Evolutionary conservation across 164 flowering plant species (phyloP), one percentile per base, ranked within the genome.

Genomic region (Nelumbo lutea): DNA sequence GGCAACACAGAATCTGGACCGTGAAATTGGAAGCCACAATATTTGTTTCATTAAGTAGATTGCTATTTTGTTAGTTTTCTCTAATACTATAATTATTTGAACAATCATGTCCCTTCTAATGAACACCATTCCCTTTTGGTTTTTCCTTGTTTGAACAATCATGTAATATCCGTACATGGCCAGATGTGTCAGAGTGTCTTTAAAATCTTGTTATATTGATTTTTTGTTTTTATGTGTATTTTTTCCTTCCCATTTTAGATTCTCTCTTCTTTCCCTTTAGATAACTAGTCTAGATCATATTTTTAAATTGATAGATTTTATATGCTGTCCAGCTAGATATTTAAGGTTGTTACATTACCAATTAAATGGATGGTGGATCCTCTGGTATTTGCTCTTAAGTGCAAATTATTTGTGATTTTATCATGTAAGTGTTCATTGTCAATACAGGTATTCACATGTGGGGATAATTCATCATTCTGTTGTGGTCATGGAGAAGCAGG

Each of bases 381-480:
- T 57, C 7, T 10, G 11, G 10, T 51, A 53, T 53, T 15, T 15
- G 14, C 14, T 53, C 14, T 53, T 14, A 10, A 9, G 57, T 53
- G n/a, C 57, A 53, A 58, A 9, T 9, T 59, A 6, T 64, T 45
- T 57, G 15, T 46, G 27, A 15, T n/a, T 44, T 43, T 56, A 6
- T 2, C 43, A 13, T 62, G 9, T 50, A 27, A 39, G 38, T 8
- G 3, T 6, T 14, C n/a, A 27, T 44, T 27, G 5, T 48, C 78
- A 52, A 40, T 71, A 43, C 76, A 94, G 98, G 98, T 90, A 61
- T 91, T 88, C 79, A 90, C 97, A 39, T 90, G 96, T 72, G 98
- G 98, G 59, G 97, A 90, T 71, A 94, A 94, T 86, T 83, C 96
- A 59, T 89, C 96, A 9, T 86, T 73, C 68, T 91, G 97, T 66